Percentiles rank a stretch among this genome's conserved stretches.
Evolutionary conservation across 768 basidiomycete species (phyloP).

Genomic region (Xerocomellus chrysenteron): DNA sequence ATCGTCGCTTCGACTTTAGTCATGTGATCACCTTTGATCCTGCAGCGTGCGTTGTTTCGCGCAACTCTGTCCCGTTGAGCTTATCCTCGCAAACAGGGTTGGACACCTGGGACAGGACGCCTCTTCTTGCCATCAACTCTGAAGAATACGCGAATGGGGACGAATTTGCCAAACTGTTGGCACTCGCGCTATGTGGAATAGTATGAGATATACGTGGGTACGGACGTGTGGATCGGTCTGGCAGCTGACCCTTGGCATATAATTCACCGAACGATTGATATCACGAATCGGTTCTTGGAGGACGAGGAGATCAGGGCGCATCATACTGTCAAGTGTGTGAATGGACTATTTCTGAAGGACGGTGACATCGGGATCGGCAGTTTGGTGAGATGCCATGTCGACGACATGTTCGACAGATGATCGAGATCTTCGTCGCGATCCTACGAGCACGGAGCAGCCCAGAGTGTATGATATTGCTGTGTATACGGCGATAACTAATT

Average conservation of each 20-base stretch:
- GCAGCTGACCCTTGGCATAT: constrained; percentile 16
- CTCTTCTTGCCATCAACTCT: constrained; percentile 42
- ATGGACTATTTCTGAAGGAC: constrained; percentile 5
- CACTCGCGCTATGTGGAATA: constrained; percentile 22
- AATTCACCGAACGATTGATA: constrained; percentile 20
- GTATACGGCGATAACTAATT: neutral
- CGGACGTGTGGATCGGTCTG: constrained; percentile 20
- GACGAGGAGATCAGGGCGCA: neutral
- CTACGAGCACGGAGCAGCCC: neutral
- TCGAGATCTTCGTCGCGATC: neutral
- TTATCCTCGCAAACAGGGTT: constrained; percentile 23
- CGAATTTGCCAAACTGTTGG: constrained; percentile 35
- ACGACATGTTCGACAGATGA: neutral
- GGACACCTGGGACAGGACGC: constrained; percentile 27
- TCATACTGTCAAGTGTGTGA: neutral
- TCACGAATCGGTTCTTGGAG: constrained; percentile 20
- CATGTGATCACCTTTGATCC: constrained; percentile 31
- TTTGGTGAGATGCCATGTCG: constrained; percentile 9
- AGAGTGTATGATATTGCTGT: neutral
- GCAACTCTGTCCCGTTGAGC: constrained; percentile 16
- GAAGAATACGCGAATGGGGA: constrained; percentile 39
- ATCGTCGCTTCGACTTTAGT: constrained; percentile 23
- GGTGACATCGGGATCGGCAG: neutral
- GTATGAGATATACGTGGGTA: constrained; percentile 13
- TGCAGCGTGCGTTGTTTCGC: constrained; percentile 20